These are phyloP conservation scores for Parmelia sp. DNA, from an alignment of 495 filamentous ascomycete species.

Conservation along the genomic window DNA sequence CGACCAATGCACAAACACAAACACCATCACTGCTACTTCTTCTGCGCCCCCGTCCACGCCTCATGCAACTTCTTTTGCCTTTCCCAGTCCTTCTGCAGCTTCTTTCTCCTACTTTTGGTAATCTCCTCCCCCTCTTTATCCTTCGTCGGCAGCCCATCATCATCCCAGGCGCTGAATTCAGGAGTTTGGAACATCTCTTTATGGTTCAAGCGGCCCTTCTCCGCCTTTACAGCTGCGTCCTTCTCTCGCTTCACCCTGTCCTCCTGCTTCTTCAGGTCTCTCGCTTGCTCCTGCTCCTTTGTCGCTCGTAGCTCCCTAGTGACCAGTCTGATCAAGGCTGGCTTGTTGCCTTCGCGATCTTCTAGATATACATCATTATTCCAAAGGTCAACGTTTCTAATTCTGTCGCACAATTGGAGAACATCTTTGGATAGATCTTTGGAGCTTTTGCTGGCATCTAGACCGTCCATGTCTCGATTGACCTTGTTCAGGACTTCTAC, in stretches of 20 bases:
- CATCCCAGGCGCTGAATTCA: slow-evolving; percentile 79
- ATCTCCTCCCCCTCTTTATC: slow-evolving; percentile 71
- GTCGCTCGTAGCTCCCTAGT: slow-evolving; percentile 65
- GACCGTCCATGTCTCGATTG: slow-evolving; percentile 38
- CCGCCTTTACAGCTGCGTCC: slow-evolving; percentile 51
- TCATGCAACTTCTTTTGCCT: slow-evolving; percentile 85
- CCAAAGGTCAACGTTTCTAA: slow-evolving; percentile 74
- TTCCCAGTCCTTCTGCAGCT: slow-evolving; percentile 87
- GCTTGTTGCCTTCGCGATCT: slow-evolving; percentile 62
- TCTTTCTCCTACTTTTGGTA: slow-evolving; percentile 73
- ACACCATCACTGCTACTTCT: background rate
- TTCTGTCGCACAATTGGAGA: slow-evolving; percentile 64
- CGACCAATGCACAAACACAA: too few species aligned
- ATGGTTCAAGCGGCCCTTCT: slow-evolving; percentile 65
- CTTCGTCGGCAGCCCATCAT: slow-evolving; percentile 73
- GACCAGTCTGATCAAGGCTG: slow-evolving; percentile 79
- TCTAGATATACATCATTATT: slow-evolving; percentile 81
- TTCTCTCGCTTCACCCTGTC: slow-evolving; percentile 53
- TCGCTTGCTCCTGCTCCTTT: slow-evolving; percentile 54
- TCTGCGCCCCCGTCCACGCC: slow-evolving; percentile 30
- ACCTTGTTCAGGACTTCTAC: slow-evolving; percentile 36
- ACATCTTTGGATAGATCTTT: slow-evolving; percentile 50
- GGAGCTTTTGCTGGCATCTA: slow-evolving; percentile 41
- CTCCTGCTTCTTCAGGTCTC: slow-evolving; percentile 50
- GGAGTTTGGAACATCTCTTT: slow-evolving; percentile 66